These are phyloP conservation scores for Ophiostoma ulmi DNA, from an alignment of 2,329 filamentous ascomycete species.

Conservation along the genomic window DNA sequence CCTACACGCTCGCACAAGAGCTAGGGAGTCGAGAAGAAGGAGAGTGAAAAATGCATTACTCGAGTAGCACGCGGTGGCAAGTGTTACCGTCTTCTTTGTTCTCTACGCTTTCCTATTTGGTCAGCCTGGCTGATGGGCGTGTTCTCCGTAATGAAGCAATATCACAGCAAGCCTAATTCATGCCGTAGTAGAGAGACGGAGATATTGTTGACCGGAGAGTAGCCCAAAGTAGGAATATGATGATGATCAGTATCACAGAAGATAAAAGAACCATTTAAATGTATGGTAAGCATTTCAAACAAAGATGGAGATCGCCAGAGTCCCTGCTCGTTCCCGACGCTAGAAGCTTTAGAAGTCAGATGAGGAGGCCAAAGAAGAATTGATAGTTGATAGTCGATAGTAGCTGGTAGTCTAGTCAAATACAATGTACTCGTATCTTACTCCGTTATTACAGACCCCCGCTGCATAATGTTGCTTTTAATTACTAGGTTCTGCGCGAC, in stretches of 20 bases:
- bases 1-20: neutral
- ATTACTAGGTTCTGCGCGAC: conserved; percentile 44
- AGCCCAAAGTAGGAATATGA: neutral
- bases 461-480: conserved; percentile 46
- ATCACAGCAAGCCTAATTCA: conserved; percentile 1
- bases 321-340: conserved; percentile 25
- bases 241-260: neutral
- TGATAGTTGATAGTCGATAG: neutral
- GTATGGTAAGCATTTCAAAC: neutral
- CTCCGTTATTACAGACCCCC: conserved; percentile 15
- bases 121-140: neutral
- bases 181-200: neutral
- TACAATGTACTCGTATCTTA: neutral
- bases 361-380: neutral
- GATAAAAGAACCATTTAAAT: neutral
- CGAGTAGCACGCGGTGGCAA: neutral
- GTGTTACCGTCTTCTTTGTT: neutral
- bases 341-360: conserved; percentile 32
- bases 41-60: neutral
- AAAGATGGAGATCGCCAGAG: conserved; percentile 2
- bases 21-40: neutral
- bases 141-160: conserved; percentile 12
- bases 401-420: neutral
- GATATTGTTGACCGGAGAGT: neutral
- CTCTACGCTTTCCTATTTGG: neutral